These are phyloP conservation scores for Mitragyna speciosa DNA, from an alignment of 257 asterid species.

Conservation along the genomic window DNA sequence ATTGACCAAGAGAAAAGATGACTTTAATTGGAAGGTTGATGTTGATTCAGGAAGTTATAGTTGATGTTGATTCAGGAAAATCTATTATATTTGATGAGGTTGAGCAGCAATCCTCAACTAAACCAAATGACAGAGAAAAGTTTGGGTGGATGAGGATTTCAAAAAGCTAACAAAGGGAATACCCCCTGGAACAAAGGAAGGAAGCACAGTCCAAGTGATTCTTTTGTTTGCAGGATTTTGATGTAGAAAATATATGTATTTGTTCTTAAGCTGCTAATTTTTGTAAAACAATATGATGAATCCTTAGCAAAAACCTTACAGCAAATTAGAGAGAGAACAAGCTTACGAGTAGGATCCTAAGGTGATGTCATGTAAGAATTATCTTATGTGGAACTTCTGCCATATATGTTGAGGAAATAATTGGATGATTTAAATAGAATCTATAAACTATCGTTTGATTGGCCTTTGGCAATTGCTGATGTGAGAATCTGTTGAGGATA, in stretches of 20 bases:
- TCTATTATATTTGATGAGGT: slow-evolving; percentile 20
- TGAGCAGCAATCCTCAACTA: slow-evolving; percentile 38
- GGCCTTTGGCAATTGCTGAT: not conserved
- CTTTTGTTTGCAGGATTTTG: not conserved
- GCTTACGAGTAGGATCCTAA: slow-evolving; percentile 98
- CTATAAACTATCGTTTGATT: not conserved
- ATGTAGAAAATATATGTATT: not conserved
- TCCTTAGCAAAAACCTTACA: slow-evolving; percentile 68
- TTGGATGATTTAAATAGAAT: slow-evolving; percentile 8
- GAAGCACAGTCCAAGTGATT: slow-evolving; percentile 86
- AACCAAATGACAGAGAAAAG: slow-evolving; percentile 64
- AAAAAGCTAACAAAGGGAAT: slow-evolving; percentile 88
- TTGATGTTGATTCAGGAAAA: no score
- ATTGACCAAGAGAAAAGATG: slow-evolving; percentile 30
- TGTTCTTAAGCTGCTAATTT: slow-evolving; percentile 16
- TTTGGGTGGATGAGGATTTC: slow-evolving; percentile 93
- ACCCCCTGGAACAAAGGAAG: slow-evolving; percentile 96
- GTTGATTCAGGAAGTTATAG: slow-evolving; percentile 39
- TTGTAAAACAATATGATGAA: not conserved
- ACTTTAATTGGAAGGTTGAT: slow-evolving; percentile 42
- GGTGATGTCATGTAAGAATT: slow-evolving; percentile 93
- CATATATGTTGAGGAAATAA: slow-evolving; percentile 11
- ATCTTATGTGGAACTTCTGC: slow-evolving; percentile 17
- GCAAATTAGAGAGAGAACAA: slow-evolving; percentile 82
- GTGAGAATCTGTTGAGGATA: not conserved